A percentile compares a stretch with the other conserved stretches of the same genome.
These are phyloP conservation scores for Calocybe gangraenosa DNA, from an alignment of 768 basidiomycete genomes.

Conservation along the genomic window DNA sequence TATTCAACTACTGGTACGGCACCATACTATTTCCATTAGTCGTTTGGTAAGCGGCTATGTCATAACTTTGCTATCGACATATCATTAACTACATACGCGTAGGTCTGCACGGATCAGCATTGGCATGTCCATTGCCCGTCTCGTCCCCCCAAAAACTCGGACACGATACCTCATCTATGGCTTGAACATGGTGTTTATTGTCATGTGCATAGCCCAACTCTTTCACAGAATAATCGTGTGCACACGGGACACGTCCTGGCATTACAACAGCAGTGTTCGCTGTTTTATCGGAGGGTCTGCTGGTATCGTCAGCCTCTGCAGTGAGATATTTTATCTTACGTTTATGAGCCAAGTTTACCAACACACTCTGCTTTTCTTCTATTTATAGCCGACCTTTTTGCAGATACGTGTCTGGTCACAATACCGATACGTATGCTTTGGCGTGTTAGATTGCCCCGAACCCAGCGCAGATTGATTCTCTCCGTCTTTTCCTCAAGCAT, in stretches of 20 bases:
- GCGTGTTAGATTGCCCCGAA: conserved; percentile 17
- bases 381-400: conserved; percentile 21
- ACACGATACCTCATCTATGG: not conserved
- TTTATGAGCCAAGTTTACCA: not conserved
- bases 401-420: conserved; percentile 21
- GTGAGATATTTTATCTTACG: not conserved
- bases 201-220: not conserved
- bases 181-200: not conserved
- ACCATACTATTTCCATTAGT: conserved; percentile 5
- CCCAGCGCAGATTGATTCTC: conserved; percentile 19
- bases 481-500: conserved; percentile 21
- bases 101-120: conserved; percentile 16
- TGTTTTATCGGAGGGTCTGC: not conserved
- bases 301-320: not conserved
- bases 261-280: not conserved
- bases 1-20: conserved; percentile 13
- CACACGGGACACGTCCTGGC: not conserved
- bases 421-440: conserved; percentile 24
- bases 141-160: not conserved
- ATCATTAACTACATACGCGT: not conserved
- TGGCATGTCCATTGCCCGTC: not conserved
- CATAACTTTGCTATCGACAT: not conserved
- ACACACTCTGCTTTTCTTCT: no score
- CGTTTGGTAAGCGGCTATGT: conserved; percentile 13
- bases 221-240: not conserved